These are phyloP conservation scores for Diplodia seriata DNA, from an alignment of 2,329 filamentous ascomycete species.

Conservation along the genomic window DNA sequence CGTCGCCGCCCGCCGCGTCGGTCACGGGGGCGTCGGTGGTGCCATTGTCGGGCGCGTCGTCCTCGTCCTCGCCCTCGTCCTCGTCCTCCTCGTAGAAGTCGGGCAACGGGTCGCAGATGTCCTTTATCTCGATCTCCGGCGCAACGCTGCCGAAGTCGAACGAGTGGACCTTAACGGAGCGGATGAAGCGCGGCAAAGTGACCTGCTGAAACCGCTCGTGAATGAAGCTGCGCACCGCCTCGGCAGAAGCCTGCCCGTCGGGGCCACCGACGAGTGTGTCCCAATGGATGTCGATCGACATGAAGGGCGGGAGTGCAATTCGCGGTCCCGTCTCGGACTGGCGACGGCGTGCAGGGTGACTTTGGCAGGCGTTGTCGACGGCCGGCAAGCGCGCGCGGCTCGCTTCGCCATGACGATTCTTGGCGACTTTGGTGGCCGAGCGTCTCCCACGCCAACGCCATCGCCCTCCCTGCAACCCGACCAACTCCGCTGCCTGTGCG, in stretches of 20 bases:
- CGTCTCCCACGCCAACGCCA: not conserved
- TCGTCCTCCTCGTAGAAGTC: conserved; percentile 93
- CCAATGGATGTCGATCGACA: conserved; percentile 99
- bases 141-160: conserved; percentile 89
- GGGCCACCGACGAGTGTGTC: conserved; percentile 86
- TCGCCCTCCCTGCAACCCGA: not conserved
- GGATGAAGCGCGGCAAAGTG: conserved; percentile 91
- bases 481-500: not conserved
- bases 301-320: conserved; percentile 47
- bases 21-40: conserved; percentile 36
- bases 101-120: conserved; percentile 91
- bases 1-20: conserved; percentile 40
- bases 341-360: conserved; percentile 10
- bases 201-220: conserved; percentile 95
- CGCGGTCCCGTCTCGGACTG: not conserved
- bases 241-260: conserved; percentile 83
- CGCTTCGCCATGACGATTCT: conserved; percentile 28
- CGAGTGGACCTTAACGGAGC: conserved; percentile 90
- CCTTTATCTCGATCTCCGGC: conserved; percentile 89
- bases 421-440: conserved; percentile 11
- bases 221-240: conserved; percentile 88
- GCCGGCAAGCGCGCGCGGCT: conserved; percentile 14
- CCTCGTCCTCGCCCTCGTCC: conserved; percentile 80
- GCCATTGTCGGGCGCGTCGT: conserved; percentile 63
- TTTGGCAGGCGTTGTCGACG: conserved; percentile 20